phyloP scores from a whole-genome alignment of 1,284 basidiomycete species.

The Microstroma glucosiphilum region DNA sequence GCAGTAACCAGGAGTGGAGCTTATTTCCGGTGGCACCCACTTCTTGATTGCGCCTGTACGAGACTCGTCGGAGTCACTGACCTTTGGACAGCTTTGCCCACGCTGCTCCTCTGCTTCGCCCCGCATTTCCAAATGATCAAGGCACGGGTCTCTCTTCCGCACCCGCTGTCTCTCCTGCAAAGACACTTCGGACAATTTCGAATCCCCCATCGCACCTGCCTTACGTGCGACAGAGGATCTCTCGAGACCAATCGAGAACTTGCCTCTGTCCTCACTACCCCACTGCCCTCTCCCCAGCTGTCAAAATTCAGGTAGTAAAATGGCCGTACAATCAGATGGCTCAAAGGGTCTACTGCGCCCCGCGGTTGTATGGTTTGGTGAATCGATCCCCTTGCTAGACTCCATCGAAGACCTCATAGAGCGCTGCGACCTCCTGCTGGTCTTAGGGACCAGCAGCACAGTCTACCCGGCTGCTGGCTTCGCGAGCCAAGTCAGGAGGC shows the following conservation, averaged over 20 bases:
- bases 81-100: too few relatives aligned
- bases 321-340: background rate
- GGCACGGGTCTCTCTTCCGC: slow-evolving; percentile 62
- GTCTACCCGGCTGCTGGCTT: slow-evolving; percentile 56
- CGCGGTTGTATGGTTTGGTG: slow-evolving; percentile 66
- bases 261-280: slow-evolving; percentile 56
- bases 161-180: slow-evolving; percentile 58
- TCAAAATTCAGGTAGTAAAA: background rate
- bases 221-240: slow-evolving; percentile 58
- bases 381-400: slow-evolving; percentile 26
- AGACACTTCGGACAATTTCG: slow-evolving; percentile 53
- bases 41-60: too few relatives aligned
- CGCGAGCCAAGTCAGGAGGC: slow-evolving; percentile 49
- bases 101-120: too few relatives aligned
- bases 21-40: too few relatives aligned
- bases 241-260: slow-evolving; percentile 31
- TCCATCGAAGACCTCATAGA: slow-evolving; percentile 55
- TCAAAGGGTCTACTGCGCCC: slow-evolving; percentile 59
- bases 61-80: too few relatives aligned
- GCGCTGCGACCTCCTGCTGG: slow-evolving; percentile 60
- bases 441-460: slow-evolving; percentile 63
- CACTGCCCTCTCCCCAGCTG: slow-evolving; percentile 50
- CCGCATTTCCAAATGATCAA: too few relatives aligned
- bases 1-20: too few relatives aligned
- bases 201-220: slow-evolving; percentile 58